Evolutionary conservation across 768 basidiomycete genomes (phyloP), one percentile per base, ranked within the genome.

Genomic region (Lentinus tigrinus): DNA sequence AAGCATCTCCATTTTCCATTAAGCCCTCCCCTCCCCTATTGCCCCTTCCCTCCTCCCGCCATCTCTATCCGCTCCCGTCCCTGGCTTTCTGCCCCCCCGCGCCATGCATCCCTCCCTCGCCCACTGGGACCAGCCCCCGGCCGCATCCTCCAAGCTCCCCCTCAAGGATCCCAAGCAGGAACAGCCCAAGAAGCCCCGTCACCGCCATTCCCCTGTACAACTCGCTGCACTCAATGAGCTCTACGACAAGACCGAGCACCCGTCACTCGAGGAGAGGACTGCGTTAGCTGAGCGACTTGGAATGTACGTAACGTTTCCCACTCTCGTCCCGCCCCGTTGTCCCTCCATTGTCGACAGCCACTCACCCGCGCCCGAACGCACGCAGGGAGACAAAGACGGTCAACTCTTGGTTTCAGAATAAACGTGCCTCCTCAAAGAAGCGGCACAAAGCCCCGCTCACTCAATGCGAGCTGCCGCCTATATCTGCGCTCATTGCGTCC

Each of bases 361-460:
- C 28, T 3, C 14, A 21, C 26, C 43, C 23, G 8, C 40, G 40
- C 9, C 21, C 17, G 40, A 17, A 46, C 52, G 57, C 53, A 62
- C 52, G 52, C 69, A 91, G 90, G 86, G 88, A 91, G 70, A 85
- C 84, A 71, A 91, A 91, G 80, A 89, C 88, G 2, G 89, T 91
- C 69, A 88, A 89, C 69, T 87, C 90, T 14, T 91, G 88, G 87
- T 92, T 91, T 73, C 89, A 91, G 75, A 91, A 91, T 70, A 91
- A 91, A 77, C 81, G 90, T 54, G 89, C 90, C 6, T 90, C 89
- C 13, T 84, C 83, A 65, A 91, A 90, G 80, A 91, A 91, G 73
- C 76, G 80, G 21, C 76, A 81, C 79, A 70, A 66, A 54, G 62
- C 60, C 43, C 44, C 56, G 47, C 54, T 66, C 55, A 51, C 63